A percentile compares a stretch with the other conserved stretches of the same genome.
Evolutionary conservation across 495 filamentous ascomycete species (phyloP).

Genomic region (Schizothecium vesticola): DNA sequence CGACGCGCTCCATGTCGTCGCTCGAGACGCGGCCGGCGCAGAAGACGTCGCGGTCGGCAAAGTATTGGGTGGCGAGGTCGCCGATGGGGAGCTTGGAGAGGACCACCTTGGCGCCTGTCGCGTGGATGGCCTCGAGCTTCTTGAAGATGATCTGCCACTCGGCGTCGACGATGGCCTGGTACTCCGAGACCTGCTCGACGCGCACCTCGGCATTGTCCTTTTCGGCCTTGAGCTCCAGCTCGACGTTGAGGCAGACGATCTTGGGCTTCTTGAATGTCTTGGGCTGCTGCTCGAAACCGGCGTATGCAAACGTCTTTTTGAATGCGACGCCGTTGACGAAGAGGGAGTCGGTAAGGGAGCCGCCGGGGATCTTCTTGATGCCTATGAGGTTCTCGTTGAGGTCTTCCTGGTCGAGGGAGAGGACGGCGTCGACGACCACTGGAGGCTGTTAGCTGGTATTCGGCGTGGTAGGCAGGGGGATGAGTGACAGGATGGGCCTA

Average conservation of each 20-base stretch:
- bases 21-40: conserved; percentile 90
- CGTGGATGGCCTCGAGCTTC: conserved; percentile 90
- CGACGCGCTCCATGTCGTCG: conserved; percentile 93
- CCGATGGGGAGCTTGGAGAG: conserved; percentile 96
- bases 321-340: conserved; percentile 98
- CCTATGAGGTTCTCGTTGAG: conserved; percentile 97
- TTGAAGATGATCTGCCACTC: conserved; percentile 99
- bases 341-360: conserved; percentile 91
- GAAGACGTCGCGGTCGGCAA: conserved; percentile 97
- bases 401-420: conserved; percentile 95
- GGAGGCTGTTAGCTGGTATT: conserved; percentile 2
- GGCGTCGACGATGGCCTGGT: conserved; percentile 97
- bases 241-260: conserved; percentile 95
- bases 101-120: conserved; percentile 93
- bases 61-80: conserved; percentile 96
- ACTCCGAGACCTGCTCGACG: conserved; percentile 97
- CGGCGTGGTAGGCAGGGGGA: background rate
- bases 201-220: conserved; percentile 99
- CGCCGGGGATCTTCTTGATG: conserved; percentile 95
- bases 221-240: conserved; percentile 94
- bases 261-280: conserved; percentile 90
- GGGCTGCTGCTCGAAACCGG: conserved; percentile 97
- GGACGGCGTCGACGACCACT: conserved; percentile 98
- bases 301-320: conserved; percentile 99
- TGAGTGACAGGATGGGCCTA: conserved; percentile 39